Percentiles rank a stretch among this genome's conserved stretches.
Evolutionary conservation across 352 stramenopile species (phyloP).

Genomic region (Aphanomyces stellatus): DNA sequence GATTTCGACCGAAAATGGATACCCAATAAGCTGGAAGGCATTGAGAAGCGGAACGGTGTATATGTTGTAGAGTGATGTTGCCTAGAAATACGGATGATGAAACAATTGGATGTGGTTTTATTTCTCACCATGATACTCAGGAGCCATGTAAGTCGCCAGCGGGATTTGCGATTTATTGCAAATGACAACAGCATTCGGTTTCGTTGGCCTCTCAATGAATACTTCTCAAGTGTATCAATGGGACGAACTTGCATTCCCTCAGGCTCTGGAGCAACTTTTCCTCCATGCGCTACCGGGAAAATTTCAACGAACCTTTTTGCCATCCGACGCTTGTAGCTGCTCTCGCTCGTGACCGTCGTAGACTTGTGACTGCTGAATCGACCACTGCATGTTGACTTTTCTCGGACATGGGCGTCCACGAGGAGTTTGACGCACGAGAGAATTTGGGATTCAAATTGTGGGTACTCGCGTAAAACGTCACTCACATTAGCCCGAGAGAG

Average conservation of each 20-base stretch:
- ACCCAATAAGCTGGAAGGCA: neutral
- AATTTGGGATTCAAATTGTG: neutral
- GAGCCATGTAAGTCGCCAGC: neutral
- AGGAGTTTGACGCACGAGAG: neutral
- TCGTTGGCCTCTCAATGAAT: too few relatives aligned
- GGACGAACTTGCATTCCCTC: too few relatives aligned
- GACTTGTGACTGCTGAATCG: neutral
- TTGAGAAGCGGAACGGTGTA: neutral
- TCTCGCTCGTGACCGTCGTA: neutral
- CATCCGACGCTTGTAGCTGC: too few relatives aligned
- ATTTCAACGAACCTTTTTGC: too few relatives aligned
- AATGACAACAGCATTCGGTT: too few relatives aligned
- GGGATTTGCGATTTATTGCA: neutral
- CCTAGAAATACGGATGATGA: neutral
- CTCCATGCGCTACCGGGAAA: too few relatives aligned
- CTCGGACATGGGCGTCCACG: neutral
- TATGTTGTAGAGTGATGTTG: neutral
- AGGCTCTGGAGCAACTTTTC: too few relatives aligned
- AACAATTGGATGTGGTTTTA: neutral
- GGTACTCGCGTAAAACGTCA: neutral
- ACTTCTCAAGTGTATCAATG: too few relatives aligned
- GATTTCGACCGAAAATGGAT: neutral
- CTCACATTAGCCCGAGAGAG: constrained; percentile 24
- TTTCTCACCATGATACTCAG: neutral
- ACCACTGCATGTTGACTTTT: neutral